These are phyloP conservation scores for Xylaria sp. DNA, from an alignment of 2,329 filamentous ascomycete genomes.

Conservation along the genomic window DNA sequence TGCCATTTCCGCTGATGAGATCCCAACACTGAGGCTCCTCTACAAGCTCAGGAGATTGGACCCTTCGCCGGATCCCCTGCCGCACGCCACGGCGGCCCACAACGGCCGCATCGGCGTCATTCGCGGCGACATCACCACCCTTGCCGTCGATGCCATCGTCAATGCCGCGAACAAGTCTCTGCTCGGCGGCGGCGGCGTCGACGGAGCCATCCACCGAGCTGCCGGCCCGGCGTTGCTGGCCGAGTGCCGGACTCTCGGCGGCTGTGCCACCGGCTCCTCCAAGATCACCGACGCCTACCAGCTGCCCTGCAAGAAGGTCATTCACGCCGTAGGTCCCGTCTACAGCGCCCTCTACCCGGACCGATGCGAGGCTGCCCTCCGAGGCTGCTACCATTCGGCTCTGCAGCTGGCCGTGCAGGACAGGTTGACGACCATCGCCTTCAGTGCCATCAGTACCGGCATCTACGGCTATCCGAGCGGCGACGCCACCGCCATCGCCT, in stretches of 20 bases:
- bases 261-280: slow-evolving; percentile 80
- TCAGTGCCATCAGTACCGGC: slow-evolving; percentile 87
- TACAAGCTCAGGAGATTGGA: slow-evolving; percentile 69
- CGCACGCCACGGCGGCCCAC: slow-evolving; percentile 53
- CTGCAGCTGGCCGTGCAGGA: slow-evolving; percentile 77
- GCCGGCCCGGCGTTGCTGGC: slow-evolving; percentile 75
- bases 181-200: slow-evolving; percentile 89
- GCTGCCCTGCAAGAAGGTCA: slow-evolving; percentile 80
- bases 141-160: slow-evolving; percentile 84
- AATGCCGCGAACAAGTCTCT: slow-evolving; percentile 88
- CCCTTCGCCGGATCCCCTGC: slow-evolving; percentile 38
- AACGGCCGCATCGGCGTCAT: slow-evolving; percentile 79
- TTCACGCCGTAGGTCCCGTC: slow-evolving; percentile 90
- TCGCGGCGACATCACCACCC: slow-evolving; percentile 82
- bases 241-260: slow-evolving; percentile 77
- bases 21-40: slow-evolving; percentile 72
- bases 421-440: slow-evolving; percentile 78
- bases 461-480: slow-evolving; percentile 86
- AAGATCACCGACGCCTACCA: slow-evolving; percentile 85
- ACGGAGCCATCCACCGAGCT: slow-evolving; percentile 85
- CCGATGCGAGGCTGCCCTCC: slow-evolving; percentile 61
- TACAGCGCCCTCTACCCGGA: slow-evolving; percentile 63
- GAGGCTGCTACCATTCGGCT: slow-evolving; percentile 75
- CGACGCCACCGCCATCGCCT: slow-evolving; percentile 78
- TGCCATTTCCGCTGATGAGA: slow-evolving; percentile 61